A percentile compares a stretch with the other conserved stretches of the same genome.
Conservation (phyloP, 2,329 filamentous ascomycete genomes). For the Paradendryphiella salina region DNA sequence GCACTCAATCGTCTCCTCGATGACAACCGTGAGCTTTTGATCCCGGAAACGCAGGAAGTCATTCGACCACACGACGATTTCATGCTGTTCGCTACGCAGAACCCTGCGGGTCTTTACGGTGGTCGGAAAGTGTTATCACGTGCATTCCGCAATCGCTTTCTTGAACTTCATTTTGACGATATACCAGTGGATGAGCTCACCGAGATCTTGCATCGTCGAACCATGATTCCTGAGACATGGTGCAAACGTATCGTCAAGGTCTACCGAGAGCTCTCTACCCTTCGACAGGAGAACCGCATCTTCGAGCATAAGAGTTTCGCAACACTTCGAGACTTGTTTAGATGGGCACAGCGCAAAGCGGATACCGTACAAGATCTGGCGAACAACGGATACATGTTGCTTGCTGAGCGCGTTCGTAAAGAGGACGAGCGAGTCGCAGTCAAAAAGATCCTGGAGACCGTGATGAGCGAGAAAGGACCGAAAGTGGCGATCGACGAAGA, state of each 20-base stretch:
- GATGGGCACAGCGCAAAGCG: conserved; percentile 86
- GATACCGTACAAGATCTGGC: conserved; percentile 88
- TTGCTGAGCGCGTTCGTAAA: conserved; percentile 93
- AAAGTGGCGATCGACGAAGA: conserved; percentile 75
- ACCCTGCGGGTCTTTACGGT: conserved; percentile 92
- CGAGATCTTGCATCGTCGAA: conserved; percentile 85
- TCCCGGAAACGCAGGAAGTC: conserved; percentile 94
- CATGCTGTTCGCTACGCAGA: conserved; percentile 97
- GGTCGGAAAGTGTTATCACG: conserved; percentile 90
- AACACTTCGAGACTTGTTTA: conserved; percentile 90
- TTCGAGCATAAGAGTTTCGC: conserved; percentile 99
- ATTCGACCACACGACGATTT: conserved; percentile 92
- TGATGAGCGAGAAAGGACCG: conserved; percentile 66
- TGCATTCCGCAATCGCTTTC: conserved; percentile 93
- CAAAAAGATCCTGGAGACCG: conserved; percentile 82
- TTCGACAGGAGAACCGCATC: conserved; percentile 85
- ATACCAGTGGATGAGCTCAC: conserved; percentile 95
- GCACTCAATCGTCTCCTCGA: conserved; percentile 93
- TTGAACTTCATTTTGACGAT: conserved; percentile 97
- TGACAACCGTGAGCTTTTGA: conserved; percentile 92
- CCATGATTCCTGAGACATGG: conserved; percentile 87
- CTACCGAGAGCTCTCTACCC: conserved; percentile 86
- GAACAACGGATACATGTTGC: conserved; percentile 90
- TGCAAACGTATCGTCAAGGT: conserved; percentile 89
- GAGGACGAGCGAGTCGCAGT: conserved; percentile 82